Conservation (phyloP, 2,329 filamentous ascomycete genomes). For the Drechslerella stenobrocha region DNA sequence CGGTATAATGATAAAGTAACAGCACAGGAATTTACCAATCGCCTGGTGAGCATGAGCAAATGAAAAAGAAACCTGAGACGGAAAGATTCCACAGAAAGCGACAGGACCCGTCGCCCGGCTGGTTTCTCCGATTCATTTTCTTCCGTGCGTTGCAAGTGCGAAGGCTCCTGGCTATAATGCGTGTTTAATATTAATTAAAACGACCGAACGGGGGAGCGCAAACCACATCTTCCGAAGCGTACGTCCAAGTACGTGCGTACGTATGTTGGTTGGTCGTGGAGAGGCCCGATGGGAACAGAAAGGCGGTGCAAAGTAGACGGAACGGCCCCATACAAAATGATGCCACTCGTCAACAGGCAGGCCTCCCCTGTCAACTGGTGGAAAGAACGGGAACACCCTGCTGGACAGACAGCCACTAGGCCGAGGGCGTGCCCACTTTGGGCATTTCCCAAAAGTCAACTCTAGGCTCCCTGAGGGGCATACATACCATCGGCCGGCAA, state of each 20-base stretch:
- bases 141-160: slow-evolving; percentile 29
- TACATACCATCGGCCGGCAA: background rate
- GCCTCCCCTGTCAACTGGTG: background rate
- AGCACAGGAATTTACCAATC: slow-evolving; percentile 11
- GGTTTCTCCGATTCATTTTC: slow-evolving; percentile 48
- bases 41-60: slow-evolving; percentile 2
- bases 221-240: slow-evolving; percentile 3
- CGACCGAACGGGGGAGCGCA: background rate
- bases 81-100: slow-evolving; percentile 11
- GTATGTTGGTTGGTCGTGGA: slow-evolving; percentile 1
- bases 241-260: background rate
- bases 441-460: slow-evolving; percentile 1
- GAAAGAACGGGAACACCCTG: slow-evolving; percentile 27
- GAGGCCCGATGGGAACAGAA: background rate
- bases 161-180: slow-evolving; percentile 5
- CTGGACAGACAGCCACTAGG: slow-evolving; percentile 5
- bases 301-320: slow-evolving; percentile 17
- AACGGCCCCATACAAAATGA: slow-evolving; percentile 45
- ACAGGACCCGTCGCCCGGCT: slow-evolving; percentile 14
- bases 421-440: background rate
- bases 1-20: slow-evolving; percentile 29
- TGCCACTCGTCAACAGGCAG: slow-evolving; percentile 30
- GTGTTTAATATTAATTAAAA: slow-evolving; percentile 40
- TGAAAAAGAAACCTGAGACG: slow-evolving; percentile 15
- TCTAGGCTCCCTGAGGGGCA: background rate